phyloP scores from a whole-genome alignment of 768 basidiomycete genomes.

The Mycena galericulata region DNA sequence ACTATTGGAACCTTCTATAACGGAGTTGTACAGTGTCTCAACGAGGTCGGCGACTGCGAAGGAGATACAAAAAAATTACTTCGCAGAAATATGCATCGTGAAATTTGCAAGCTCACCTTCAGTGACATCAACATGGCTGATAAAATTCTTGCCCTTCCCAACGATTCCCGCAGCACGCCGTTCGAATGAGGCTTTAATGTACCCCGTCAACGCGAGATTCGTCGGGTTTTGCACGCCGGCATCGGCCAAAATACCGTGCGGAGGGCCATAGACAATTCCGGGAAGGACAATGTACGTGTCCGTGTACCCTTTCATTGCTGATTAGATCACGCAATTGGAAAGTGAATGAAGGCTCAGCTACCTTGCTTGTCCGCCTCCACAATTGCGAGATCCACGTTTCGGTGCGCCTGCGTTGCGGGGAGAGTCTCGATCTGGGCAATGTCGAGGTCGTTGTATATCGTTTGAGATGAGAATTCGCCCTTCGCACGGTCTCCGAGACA shows the following conservation, averaged over 20 bases:
- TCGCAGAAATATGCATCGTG: neutral
- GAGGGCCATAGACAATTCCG: constrained; percentile 34
- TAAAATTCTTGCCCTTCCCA: constrained; percentile 18
- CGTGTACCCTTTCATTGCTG: constrained; percentile 3
- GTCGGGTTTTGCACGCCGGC: constrained; percentile 49
- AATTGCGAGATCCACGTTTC: constrained; percentile 61
- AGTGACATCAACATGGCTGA: constrained; percentile 18
- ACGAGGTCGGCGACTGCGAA: constrained; percentile 18
- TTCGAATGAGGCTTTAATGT: constrained; percentile 3
- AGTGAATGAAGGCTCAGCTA: constrained; percentile 35
- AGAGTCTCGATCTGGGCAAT: constrained; percentile 59
- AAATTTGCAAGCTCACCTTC: constrained; percentile 7
- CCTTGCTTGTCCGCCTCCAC: constrained; percentile 62
- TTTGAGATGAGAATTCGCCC: constrained; percentile 52
- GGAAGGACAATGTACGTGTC: constrained; percentile 25
- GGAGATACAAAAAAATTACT: no score
- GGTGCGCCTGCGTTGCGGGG: constrained; percentile 58
- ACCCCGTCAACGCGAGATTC: neutral
- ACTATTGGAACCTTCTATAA: neutral
- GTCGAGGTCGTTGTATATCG: constrained; percentile 63
- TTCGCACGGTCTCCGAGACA: constrained; percentile 55
- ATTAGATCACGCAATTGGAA: no score
- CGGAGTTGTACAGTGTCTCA: constrained; percentile 8
- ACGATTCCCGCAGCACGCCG: constrained; percentile 19
- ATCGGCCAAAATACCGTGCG: constrained; percentile 46